These are phyloP conservation scores for Lepraria neglecta DNA, from an alignment of 495 filamentous ascomycete species.

Conservation along the genomic window DNA sequence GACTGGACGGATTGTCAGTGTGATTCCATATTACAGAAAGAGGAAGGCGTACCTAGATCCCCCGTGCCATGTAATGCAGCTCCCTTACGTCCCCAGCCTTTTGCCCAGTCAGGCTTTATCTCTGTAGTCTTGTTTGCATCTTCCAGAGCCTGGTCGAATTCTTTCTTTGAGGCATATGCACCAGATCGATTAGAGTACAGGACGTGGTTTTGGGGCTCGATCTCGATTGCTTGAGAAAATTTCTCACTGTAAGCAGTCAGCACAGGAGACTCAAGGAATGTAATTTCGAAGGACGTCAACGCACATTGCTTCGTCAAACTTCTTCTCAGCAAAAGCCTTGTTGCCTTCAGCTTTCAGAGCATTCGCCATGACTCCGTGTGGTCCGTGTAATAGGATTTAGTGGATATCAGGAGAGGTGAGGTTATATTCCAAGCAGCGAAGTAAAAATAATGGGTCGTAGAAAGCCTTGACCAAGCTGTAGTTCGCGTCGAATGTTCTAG, in stretches of 20 bases:
- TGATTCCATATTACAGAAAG: neutral
- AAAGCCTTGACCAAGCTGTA: neutral
- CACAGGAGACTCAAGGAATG: neutral
- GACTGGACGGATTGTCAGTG: slow-evolving; percentile 37
- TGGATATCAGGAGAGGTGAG: neutral
- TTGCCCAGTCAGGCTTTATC: slow-evolving; percentile 96
- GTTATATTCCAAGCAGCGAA: too few relatives aligned
- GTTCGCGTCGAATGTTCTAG: slow-evolving; percentile 11
- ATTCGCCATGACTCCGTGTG: slow-evolving; percentile 42
- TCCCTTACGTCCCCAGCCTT: slow-evolving; percentile 89
- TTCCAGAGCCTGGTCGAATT: slow-evolving; percentile 74
- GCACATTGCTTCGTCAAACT: slow-evolving; percentile 93
- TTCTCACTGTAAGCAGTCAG: slow-evolving; percentile 58
- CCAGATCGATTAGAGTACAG: slow-evolving; percentile 97
- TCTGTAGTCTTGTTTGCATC: slow-evolving; percentile 90
- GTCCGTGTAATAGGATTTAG: neutral
- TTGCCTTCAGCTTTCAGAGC: slow-evolving; percentile 92
- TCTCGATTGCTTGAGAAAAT: slow-evolving; percentile 87
- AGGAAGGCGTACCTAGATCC: slow-evolving; percentile 56
- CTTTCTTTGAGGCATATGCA: slow-evolving; percentile 84
- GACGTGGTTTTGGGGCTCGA: slow-evolving; percentile 85
- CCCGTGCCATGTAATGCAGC: slow-evolving; percentile 81
- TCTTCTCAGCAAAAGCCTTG: slow-evolving; percentile 93
- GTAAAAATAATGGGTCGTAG: neutral
- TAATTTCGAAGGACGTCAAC: slow-evolving; percentile 31